phyloP scores from a whole-genome alignment of 805 yeast genomes.

The Debaryomyces tyrocola region DNA sequence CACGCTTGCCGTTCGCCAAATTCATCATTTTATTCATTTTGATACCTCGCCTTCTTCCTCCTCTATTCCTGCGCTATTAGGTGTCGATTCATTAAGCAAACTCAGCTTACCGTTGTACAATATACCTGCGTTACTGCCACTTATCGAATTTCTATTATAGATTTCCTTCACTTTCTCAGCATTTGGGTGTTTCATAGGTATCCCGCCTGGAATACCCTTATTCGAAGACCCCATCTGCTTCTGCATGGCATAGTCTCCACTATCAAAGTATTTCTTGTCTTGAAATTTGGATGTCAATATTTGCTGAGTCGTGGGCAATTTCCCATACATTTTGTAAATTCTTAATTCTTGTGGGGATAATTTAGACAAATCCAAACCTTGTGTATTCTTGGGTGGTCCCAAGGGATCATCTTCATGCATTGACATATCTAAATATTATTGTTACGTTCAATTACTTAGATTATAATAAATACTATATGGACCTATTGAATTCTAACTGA shows the following conservation, averaged over 20 bases:
- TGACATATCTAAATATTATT: constrained; percentile 21
- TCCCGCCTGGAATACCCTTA: constrained; percentile 30
- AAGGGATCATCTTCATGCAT: constrained; percentile 50
- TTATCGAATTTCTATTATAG: constrained; percentile 55
- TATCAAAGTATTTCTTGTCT: constrained; percentile 89
- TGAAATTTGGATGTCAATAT: constrained; percentile 71
- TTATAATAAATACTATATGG: too few species aligned
- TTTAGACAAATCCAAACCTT: constrained; percentile 53
- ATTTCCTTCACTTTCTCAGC: constrained; percentile 62
- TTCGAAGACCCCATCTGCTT: constrained; percentile 36
- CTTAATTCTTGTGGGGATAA: constrained; percentile 78
- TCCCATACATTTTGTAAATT: constrained; percentile 79
- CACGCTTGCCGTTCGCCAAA: too few species aligned
- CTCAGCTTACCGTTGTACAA: constrained; percentile 51
- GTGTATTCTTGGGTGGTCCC: constrained; percentile 46
- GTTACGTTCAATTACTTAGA: not conserved
- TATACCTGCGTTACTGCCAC: constrained; percentile 46
- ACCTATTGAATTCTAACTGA: not conserved
- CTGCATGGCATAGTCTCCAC: constrained; percentile 91
- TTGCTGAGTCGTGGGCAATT: constrained; percentile 78
- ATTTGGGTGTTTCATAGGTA: constrained; percentile 49
- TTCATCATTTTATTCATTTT: too few species aligned
- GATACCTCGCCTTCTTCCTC: constrained; percentile 12
- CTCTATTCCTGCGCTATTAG: constrained; percentile 14
- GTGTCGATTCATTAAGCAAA: constrained; percentile 54